Evolutionary conservation across 192 early-diverging fungal genomes (phyloP).

Genomic region (Rhizophagus prolifer): DNA sequence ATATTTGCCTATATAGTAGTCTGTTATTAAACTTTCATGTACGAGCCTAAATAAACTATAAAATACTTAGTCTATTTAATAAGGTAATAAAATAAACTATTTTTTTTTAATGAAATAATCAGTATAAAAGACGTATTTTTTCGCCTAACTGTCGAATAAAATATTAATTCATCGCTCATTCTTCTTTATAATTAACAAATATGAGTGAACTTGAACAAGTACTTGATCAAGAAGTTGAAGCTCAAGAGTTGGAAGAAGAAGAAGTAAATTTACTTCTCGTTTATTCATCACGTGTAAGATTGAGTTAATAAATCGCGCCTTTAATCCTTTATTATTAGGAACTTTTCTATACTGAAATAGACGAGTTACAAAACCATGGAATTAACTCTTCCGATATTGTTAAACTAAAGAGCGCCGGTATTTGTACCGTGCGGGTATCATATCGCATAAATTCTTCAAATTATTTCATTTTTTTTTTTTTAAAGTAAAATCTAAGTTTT

Average conservation of each 20-base stretch:
- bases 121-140: too few species aligned
- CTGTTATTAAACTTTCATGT: too few species aligned
- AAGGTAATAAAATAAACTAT: too few species aligned
- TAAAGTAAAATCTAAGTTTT: not conserved
- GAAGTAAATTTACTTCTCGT: not conserved
- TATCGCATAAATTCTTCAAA: not conserved
- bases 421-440: conserved; percentile 70
- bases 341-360: conserved; percentile 48
- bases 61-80: too few species aligned
- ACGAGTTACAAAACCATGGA: conserved; percentile 63
- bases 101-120: too few species aligned
- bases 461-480: not conserved
- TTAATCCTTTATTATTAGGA: conserved; percentile 2
- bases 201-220: conserved; percentile 30
- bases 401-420: conserved; percentile 75
- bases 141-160: not conserved
- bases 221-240: conserved; percentile 24
- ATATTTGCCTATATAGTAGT: too few species aligned
- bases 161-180: not conserved
- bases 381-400: conserved; percentile 76
- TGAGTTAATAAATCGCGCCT: not conserved
- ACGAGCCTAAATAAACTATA: too few species aligned
- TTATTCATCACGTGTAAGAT: not conserved
- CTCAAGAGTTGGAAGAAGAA: conserved; percentile 18
- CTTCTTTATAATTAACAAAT: not conserved